phyloP scores from a whole-genome alignment of 2,329 filamentous ascomycete species.

The Verticillium nonalfalfae region DNA sequence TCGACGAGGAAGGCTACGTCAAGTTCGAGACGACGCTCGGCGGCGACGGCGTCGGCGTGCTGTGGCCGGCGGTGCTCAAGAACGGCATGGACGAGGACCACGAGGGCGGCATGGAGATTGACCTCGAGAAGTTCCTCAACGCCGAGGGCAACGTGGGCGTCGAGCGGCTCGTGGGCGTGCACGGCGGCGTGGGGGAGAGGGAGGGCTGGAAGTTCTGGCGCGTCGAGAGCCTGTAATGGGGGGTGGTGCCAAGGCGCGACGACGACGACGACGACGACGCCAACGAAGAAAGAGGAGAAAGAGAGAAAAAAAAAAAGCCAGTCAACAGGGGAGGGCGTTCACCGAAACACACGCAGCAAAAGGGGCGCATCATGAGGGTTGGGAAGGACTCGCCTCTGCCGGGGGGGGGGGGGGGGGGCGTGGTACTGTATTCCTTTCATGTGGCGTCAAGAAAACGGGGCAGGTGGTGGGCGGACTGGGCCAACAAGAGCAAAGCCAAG shows the following conservation, averaged over 20 bases:
- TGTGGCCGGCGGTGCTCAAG: conserved; percentile 87
- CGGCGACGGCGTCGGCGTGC: conserved; percentile 86
- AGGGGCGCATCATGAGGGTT: neutral
- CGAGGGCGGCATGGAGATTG: conserved; percentile 85
- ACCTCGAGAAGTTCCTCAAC: conserved; percentile 75
- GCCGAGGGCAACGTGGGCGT: conserved; percentile 78
- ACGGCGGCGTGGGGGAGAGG: conserved; percentile 58
- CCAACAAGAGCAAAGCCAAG: neutral
- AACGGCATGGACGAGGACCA: conserved; percentile 74
- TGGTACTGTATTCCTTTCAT: neutral
- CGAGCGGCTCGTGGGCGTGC: conserved; percentile 79
- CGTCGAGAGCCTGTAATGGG: conserved; percentile 38
- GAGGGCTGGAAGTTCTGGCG: conserved; percentile 88
- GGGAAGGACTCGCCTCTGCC: neutral
- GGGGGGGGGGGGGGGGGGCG: neutral
- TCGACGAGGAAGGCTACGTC: conserved; percentile 67
- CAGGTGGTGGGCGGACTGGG: neutral
- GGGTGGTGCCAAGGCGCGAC: neutral
- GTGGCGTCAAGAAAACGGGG: neutral
- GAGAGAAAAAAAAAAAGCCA: neutral
- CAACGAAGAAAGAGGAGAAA: neutral
- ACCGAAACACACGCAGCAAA: neutral
- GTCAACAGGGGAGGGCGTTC: neutral
- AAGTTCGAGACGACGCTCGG: conserved; percentile 87
- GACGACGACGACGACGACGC: neutral